Evolutionary conservation across 1,284 basidiomycete species (phyloP).

Genomic region (Trichosporon inkin): DNA sequence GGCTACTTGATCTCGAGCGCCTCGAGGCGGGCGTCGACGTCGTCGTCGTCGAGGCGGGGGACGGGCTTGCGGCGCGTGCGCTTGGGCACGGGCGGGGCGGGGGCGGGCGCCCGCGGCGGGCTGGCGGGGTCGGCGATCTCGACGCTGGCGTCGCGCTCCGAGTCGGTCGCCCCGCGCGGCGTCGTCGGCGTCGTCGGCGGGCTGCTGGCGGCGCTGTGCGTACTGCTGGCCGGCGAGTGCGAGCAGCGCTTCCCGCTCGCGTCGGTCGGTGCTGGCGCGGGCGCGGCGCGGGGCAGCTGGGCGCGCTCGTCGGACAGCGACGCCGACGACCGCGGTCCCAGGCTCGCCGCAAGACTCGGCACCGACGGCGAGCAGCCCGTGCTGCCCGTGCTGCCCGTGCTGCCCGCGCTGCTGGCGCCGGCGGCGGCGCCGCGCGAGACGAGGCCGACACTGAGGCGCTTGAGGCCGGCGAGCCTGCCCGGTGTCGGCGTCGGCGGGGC

Average conservation of each 20-base stretch:
- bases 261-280: neutral
- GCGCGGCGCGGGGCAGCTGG: neutral
- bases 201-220: slow-evolving; percentile 15
- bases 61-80: slow-evolving; percentile 27
- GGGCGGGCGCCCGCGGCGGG: neutral
- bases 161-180: slow-evolving; percentile 6
- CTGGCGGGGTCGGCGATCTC: slow-evolving; percentile 1
- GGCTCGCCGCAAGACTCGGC: neutral
- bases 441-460: neutral
- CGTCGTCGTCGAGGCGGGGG: slow-evolving; percentile 21
- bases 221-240: slow-evolving; percentile 17
- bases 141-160: neutral
- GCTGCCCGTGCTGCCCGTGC: neutral
- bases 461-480: neutral
- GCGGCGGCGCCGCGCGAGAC: neutral
- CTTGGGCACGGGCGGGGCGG: slow-evolving; percentile 1
- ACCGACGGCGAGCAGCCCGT: neutral
- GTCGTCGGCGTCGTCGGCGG: slow-evolving; percentile 23
- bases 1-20: neutral
- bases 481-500: neutral
- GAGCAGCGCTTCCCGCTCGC: neutral
- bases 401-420: neutral
- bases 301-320: neutral
- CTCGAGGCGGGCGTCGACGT: slow-evolving; percentile 12
- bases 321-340: neutral